Base-by-base conservation (phyloP, 2,329 filamentous ascomycete genomes). In the Chrysosporium queenslandicum region DNA sequence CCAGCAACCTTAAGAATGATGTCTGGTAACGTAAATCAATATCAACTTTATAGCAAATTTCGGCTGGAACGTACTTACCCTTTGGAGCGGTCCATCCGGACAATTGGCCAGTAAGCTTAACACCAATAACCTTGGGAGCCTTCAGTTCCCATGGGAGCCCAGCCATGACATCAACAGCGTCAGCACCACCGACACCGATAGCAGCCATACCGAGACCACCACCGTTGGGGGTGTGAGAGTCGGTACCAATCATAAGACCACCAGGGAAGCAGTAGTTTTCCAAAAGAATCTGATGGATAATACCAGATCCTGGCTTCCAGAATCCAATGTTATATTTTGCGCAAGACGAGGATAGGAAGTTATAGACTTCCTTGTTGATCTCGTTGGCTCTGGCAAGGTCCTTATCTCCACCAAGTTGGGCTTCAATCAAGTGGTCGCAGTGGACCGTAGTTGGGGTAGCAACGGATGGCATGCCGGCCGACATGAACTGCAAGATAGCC, bases 261-360 rank as follows among this genome's bases (percentile, higher is more conserved):
- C 92, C 92, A 60, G 92, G 92, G 85, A 97, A 97, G 71, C 90
- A 90, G 72, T 97, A 97, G 80, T 97, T 97, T 78, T 98, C 92
- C 55, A 97, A 82, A 58, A 97, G 75, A 68, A 97, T 97, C 79
- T 97, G 92, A 77, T 98, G 92, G 64, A 98, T 98, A 71, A 97
- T 98, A 80, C 92, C 92, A 69, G 91, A 96, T 64, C 92, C 92
- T 60, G 92, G 92, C 73, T 82, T 88, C 92, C 92, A 98, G 85
- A 97, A 97, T 78, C 92, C 92, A 71, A 97, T 97, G 80, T 97
- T 91, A 80, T 97, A 98, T 79, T 97, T 98, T 68, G 90, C 90
- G 71, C 91, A 97, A 60, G 91, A 86, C 58, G 84, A 83, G 57
- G 89, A 81, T 68, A 98, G 77, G 80, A 98, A 98, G 75, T 97